Evolutionary conservation across 2,329 filamentous ascomycete genomes (phyloP), one percentile per base, ranked within the genome.

Genomic region (Colletotrichum gloeosporioides): DNA sequence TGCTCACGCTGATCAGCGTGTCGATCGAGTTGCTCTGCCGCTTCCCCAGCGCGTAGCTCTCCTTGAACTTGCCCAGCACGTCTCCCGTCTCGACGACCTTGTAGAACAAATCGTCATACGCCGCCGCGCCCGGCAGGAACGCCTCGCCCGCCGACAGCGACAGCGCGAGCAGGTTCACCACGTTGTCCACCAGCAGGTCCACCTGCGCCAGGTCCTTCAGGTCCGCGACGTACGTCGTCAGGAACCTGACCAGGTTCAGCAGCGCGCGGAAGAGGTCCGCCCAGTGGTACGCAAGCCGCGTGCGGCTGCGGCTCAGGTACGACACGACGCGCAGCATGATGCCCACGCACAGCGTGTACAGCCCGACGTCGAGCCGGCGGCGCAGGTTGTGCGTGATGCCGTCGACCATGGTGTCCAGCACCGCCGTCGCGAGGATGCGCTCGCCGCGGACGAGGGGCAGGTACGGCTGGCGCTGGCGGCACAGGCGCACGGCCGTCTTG

Each of bases 101-200:
- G 91, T 99, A 99, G 86, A 99, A 99, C 0, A 99, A 89, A 82
- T 99, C 97, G 81, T 99, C 97, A 84, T 99, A 99, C 3, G 95
- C 93, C 22, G 94, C 91, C 1, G 96, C 93, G 34, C 95, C 95
- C 0, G 96, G 97, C 9, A 99, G 89, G 85, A 99, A 99, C 4
- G 94, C 93, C 83, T 99, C 97, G 8, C 97, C 97, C 3, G 93
- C 92, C 3, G 95, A 97, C 9, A 99, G 89, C 3, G 95, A 95
- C 53, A 98, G 90, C 2, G 95, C 95, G 53, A 98, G 89, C 8
- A 98, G 88, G 81, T 97, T 96, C 68, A 97, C 93, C 2, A 98
- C 90, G 39, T 93, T 90, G 79, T 94, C 93, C 18, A 98, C 91
- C 31, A 99, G 89, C 13, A 90, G 91, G 59, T 93, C 90, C n/a